Evolutionary conservation across 2,329 filamentous ascomycete species (phyloP).

Genomic region (Alternaria gansuensis): DNA sequence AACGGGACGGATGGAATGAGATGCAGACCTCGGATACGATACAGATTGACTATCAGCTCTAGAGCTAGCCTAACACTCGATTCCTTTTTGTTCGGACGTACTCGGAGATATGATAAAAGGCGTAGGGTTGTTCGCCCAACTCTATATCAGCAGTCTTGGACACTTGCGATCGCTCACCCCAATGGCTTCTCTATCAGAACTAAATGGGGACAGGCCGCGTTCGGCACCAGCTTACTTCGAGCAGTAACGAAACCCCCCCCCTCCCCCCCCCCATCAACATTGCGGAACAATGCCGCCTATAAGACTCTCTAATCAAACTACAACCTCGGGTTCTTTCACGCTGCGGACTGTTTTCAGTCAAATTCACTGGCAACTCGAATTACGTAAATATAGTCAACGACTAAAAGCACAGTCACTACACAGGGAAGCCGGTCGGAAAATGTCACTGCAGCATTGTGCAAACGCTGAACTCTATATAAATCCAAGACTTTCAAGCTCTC

Average conservation of each 20-base stretch:
- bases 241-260: not conserved
- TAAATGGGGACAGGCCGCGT: not conserved
- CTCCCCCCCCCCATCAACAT: too few relatives aligned
- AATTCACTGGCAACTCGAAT: not conserved
- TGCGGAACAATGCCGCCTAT: not conserved
- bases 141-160: not conserved
- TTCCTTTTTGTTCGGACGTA: not conserved
- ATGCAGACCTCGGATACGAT: not conserved
- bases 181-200: not conserved
- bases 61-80: not conserved
- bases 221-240: not conserved
- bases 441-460: not conserved
- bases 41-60: not conserved
- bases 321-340: not conserved
- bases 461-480: not conserved
- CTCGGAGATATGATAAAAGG: not conserved
- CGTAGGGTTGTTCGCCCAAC: not conserved
- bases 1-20: not conserved
- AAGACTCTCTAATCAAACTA: not conserved
- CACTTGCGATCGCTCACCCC: not conserved
- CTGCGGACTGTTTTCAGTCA: slow-evolving; percentile 3
- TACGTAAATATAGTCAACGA: not conserved
- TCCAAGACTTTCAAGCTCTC: not conserved
- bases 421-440: not conserved
- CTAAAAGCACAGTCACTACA: not conserved